Evolutionary conservation across 305 asterid species (phyloP), one percentile per base, ranked within the genome.

Genomic region (Salvia sclarea): DNA sequence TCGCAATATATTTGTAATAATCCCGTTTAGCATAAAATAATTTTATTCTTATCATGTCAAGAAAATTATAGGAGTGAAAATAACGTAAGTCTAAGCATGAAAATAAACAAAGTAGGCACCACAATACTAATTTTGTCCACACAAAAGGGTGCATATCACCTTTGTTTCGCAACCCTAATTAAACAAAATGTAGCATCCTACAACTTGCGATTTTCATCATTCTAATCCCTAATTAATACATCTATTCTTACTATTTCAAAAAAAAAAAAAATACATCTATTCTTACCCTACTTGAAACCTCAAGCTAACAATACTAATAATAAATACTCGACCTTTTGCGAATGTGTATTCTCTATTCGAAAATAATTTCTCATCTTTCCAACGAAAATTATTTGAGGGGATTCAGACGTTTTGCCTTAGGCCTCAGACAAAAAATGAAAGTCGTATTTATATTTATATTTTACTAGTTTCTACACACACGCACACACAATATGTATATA

Each of bases 1-100:
- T 33, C 9, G 20, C 25, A 65, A 76, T 65, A 66, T 72, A 63
- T 57, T 73, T 8, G 2, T 47, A 35, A 61, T 70, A 21, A 67
- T 52, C 30, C 4, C 0, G 4, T 60, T 24, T 18, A 6, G 48
- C 17, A 8, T 70, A 40, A 63, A 64, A 55, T 61, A 79, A 74
- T 65, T 67, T 71, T 49, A 78, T 79, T 84, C 82, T 69, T 6
- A 79, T 84, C 83, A 71, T 55, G 82, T 84, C 84, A 69, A 63
- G 71, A 76, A 77, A 77, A 38, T 63, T 11, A 41, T 60, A 57
- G 62, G 21, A 54, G 2, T 48, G 31, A 40, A 37, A 44, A 77
- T 65, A 11, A 59, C 38, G 68, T 40, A 61, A n/a, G 44, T 28
- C 13, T 3, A 38, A 44, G 68, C 69, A 31, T 43, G 70, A 76